phyloP scores from a whole-genome alignment of 139 green algal species.

The Chlamydomonas sp. region DNA sequence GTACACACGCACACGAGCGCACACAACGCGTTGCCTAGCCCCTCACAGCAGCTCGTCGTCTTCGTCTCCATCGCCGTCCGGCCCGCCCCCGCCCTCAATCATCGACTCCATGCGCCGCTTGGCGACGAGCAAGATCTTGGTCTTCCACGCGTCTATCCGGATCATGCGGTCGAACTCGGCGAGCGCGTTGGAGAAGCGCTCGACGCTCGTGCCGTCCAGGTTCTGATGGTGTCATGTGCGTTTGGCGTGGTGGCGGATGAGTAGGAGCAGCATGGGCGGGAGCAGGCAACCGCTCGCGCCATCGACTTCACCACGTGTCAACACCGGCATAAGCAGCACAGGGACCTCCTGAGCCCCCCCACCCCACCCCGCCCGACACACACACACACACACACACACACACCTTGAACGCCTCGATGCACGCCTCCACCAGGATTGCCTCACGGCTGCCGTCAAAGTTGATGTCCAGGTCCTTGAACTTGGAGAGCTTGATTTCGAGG shows the following conservation, averaged over 20 bases:
- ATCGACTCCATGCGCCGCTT: conserved; percentile 27
- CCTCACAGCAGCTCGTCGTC: conserved; percentile 7
- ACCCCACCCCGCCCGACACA: too few species aligned
- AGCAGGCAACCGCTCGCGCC: too few species aligned
- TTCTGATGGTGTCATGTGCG: conserved; percentile 51
- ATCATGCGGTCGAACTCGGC: conserved; percentile 86
- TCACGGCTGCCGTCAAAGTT: conserved; percentile 62
- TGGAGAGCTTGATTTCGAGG: conserved; percentile 50
- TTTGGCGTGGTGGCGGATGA: background rate
- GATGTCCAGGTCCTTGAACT: conserved; percentile 75
- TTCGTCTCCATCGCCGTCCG: conserved; percentile 9
- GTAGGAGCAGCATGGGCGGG: background rate
- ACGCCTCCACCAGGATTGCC: conserved; percentile 44
- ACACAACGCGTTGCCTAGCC: background rate
- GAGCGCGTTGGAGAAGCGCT: conserved; percentile 71
- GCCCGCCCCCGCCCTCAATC: conserved; percentile 16
- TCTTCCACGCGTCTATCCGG: conserved; percentile 83
- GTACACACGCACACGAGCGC: background rate
- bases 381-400: too few species aligned
- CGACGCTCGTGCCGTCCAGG: background rate
- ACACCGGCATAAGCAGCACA: too few species aligned
- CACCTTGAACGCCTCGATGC: conserved; percentile 41
- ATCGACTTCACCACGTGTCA: too few species aligned
- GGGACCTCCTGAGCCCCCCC: too few species aligned
- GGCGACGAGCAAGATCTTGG: conserved; percentile 34